phyloP scores from a whole-genome alignment of 192 early-diverging fungal genomes.

The Podila epicladia region DNA sequence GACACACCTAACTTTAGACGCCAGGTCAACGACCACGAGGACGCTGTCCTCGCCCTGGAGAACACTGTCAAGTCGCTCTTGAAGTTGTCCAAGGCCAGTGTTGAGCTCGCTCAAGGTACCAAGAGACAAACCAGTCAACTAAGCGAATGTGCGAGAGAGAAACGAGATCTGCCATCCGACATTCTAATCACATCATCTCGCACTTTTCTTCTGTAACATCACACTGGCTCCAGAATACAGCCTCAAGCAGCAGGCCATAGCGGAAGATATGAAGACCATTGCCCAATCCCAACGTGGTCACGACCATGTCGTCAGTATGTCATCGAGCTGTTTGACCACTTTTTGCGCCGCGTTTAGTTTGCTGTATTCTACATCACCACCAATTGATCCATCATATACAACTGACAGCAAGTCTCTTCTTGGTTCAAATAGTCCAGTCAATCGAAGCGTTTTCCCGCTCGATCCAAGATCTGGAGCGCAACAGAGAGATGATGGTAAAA shows the following conservation, averaged over 20 bases:
- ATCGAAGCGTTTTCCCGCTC: slow-evolving; percentile 63
- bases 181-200: slow-evolving; percentile 1
- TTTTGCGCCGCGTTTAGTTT: not conserved
- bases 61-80: slow-evolving; percentile 59
- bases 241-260: slow-evolving; percentile 60
- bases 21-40: slow-evolving; percentile 59
- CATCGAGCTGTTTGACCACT: not conserved
- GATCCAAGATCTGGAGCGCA: slow-evolving; percentile 64
- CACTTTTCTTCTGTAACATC: not conserved
- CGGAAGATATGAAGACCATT: slow-evolving; percentile 60
- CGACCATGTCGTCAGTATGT: slow-evolving; percentile 48
- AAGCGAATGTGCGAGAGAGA: too few relatives aligned
- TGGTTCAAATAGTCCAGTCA: slow-evolving; percentile 45
- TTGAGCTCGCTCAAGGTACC: slow-evolving; percentile 63
- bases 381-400: not conserved
- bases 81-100: slow-evolving; percentile 61
- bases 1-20: slow-evolving; percentile 67
- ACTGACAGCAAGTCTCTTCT: not conserved
- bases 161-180: too few relatives aligned
- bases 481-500: slow-evolving; percentile 62
- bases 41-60: slow-evolving; percentile 62
- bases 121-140: not conserved
- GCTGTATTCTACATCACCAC: not conserved
- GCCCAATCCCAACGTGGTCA: slow-evolving; percentile 61
- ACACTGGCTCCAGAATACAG: slow-evolving; percentile 51